Percentiles rank a stretch among this genome's conserved stretches.
Evolutionary conservation across 352 stramenopile species (phyloP).

Genomic region (Globisporangium takayamanum): DNA sequence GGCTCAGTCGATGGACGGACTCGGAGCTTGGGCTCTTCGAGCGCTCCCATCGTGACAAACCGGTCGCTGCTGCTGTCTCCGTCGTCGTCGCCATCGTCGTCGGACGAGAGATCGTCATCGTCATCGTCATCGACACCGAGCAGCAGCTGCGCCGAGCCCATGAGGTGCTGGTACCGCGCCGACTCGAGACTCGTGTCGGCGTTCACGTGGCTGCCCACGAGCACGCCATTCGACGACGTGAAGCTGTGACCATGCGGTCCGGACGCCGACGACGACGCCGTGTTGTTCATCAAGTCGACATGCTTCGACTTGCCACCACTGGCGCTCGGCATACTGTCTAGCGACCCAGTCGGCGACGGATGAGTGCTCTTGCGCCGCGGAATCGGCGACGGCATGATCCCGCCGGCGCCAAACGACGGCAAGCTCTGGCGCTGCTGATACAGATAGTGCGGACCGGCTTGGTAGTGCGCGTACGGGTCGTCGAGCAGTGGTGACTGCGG

Average conservation of each 20-base stretch:
- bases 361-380: constrained; percentile 4
- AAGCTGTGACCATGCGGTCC: constrained; percentile 9
- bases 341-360: constrained; percentile 6
- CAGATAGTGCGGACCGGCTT: not conserved
- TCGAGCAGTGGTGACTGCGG: not conserved
- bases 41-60: constrained; percentile 20
- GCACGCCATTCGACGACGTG: constrained; percentile 11
- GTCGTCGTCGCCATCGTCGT: constrained; percentile 33
- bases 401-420: constrained; percentile 8
- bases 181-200: constrained; percentile 12
- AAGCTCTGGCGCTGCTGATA: constrained; percentile 9
- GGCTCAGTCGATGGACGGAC: not conserved
- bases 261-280: constrained; percentile 10
- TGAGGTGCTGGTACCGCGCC: constrained; percentile 11
- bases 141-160: constrained; percentile 9
- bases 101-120: constrained; percentile 21
- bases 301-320: constrained; percentile 4
- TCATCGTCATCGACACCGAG: constrained; percentile 20
- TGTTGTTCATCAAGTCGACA: constrained; percentile 9
- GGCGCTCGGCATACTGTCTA: not conserved
- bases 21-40: constrained; percentile 10
- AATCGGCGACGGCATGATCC: constrained; percentile 11
- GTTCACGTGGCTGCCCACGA: constrained; percentile 7
- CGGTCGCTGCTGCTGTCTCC: constrained; percentile 8
- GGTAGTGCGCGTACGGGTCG: constrained; percentile 1